Conservation (phyloP, 1,284 basidiomycete species). For the Moesziomyces antarcticus region DNA sequence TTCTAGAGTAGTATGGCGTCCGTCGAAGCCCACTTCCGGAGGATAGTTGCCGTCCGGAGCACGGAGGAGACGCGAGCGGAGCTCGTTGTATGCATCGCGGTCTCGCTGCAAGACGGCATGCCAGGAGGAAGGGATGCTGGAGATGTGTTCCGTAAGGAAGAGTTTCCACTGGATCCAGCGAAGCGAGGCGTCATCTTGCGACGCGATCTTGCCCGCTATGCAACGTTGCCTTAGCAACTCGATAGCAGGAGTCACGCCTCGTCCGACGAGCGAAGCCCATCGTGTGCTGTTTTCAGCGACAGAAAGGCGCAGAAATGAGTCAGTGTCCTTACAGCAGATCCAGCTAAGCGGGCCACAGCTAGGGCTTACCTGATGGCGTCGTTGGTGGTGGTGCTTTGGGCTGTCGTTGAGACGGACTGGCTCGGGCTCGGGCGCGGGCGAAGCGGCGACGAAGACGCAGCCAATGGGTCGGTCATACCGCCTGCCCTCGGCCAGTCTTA, state of each 20-base stretch:
- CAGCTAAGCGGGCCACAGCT: neutral
- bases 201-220: constrained; percentile 21
- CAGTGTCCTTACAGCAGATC: neutral
- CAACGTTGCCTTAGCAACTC: constrained; percentile 25
- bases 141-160: constrained; percentile 41
- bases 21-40: constrained; percentile 45
- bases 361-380: constrained; percentile 12
- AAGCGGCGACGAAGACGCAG: constrained; percentile 20
- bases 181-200: constrained; percentile 19
- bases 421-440: neutral
- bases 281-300: neutral
- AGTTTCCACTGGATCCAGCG: constrained; percentile 53
- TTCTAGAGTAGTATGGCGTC: constrained; percentile 16
- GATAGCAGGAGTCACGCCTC: constrained; percentile 4
- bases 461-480: constrained; percentile 32
- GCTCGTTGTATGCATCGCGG: constrained; percentile 37
- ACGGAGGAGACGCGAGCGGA: constrained; percentile 34
- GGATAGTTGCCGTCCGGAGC: constrained; percentile 55
- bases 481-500: neutral
- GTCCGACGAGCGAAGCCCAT: constrained; percentile 21
- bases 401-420: neutral
- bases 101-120: constrained; percentile 29
- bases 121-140: constrained; percentile 47
- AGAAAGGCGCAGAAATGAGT: too few species aligned
- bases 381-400: neutral